These are phyloP conservation scores for Auricularia heimuer DNA, from an alignment of 768 basidiomycete species.

Conservation along the genomic window DNA sequence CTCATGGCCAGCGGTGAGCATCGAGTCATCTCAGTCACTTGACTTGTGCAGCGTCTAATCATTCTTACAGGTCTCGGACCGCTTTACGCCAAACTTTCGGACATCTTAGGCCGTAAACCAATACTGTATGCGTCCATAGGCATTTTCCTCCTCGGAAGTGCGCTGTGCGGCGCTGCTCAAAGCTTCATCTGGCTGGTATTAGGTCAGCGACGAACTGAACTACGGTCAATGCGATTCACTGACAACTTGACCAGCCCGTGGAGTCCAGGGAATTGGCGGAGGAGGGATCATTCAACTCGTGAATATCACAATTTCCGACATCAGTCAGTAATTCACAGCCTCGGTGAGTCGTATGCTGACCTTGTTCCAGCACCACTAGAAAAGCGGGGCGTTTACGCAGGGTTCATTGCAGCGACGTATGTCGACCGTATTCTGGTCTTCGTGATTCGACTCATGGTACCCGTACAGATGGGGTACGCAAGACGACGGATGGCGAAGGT, in stretches of 20 bases:
- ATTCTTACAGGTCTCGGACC: background rate
- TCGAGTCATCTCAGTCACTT: background rate
- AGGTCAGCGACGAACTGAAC: background rate
- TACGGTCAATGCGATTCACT: background rate
- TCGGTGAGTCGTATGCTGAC: background rate
- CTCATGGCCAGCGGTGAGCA: background rate
- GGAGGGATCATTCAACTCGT: slow-evolving; percentile 14
- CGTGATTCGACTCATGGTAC: background rate
- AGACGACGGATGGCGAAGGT: too few relatives aligned
- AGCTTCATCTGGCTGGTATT: slow-evolving; percentile 19
- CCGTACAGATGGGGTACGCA: background rate
- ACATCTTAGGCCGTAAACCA: slow-evolving; percentile 11
- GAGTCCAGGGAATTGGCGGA: slow-evolving; percentile 23
- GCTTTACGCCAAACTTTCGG: slow-evolving; percentile 4
- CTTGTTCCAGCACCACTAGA: slow-evolving; percentile 6
- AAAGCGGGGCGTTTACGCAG: slow-evolving; percentile 21
- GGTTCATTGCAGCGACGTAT: slow-evolving; percentile 21
- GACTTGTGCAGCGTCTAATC: background rate
- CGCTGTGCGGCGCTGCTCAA: slow-evolving; percentile 21
- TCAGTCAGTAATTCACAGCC: slow-evolving; percentile 10
- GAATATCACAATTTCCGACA: slow-evolving; percentile 21
- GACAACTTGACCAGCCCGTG: slow-evolving; percentile 12
- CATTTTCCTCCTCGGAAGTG: slow-evolving; percentile 12
- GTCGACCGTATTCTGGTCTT: slow-evolving; percentile 13
- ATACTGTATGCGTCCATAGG: slow-evolving; percentile 8